These are phyloP conservation scores for Cryphonectria japonica DNA, from an alignment of 2,329 filamentous ascomycete genomes.

Conservation along the genomic window DNA sequence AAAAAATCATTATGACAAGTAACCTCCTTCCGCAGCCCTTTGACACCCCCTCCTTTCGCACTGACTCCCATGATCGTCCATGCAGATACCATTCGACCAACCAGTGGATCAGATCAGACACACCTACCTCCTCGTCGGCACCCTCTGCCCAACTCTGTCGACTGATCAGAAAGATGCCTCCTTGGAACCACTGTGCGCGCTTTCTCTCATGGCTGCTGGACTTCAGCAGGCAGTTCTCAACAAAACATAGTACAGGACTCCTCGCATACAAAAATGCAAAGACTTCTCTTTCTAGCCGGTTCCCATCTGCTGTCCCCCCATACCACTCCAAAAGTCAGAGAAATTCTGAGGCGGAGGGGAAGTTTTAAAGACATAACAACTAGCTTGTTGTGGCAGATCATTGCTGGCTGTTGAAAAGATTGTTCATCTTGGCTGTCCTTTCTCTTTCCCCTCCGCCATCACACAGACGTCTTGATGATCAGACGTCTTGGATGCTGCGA, in stretches of 20 bases:
- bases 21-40: constrained; percentile 8
- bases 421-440: neutral
- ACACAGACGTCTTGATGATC: neutral
- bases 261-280: constrained; percentile 22
- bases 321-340: constrained; percentile 22
- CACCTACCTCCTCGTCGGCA: neutral
- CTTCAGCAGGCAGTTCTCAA: neutral
- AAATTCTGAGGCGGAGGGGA: constrained; percentile 15
- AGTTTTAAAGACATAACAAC: neutral
- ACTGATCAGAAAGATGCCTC: neutral
- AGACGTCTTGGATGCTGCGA: neutral
- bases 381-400: neutral
- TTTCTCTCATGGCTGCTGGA: neutral
- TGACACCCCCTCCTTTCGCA: neutral
- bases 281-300: constrained; percentile 7
- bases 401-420: neutral
- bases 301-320: constrained; percentile 3
- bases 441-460: neutral
- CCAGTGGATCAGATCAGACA: neutral
- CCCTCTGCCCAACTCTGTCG: neutral
- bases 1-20: constrained; percentile 29
- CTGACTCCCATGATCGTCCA: constrained; percentile 9
- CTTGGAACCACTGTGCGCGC: constrained; percentile 5
- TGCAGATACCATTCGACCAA: constrained; percentile 2
- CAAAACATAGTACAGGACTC: constrained; percentile 22